Conservation (phyloP, 192 early-diverging fungal genomes). For the Glomus cerebriforme region DNA sequence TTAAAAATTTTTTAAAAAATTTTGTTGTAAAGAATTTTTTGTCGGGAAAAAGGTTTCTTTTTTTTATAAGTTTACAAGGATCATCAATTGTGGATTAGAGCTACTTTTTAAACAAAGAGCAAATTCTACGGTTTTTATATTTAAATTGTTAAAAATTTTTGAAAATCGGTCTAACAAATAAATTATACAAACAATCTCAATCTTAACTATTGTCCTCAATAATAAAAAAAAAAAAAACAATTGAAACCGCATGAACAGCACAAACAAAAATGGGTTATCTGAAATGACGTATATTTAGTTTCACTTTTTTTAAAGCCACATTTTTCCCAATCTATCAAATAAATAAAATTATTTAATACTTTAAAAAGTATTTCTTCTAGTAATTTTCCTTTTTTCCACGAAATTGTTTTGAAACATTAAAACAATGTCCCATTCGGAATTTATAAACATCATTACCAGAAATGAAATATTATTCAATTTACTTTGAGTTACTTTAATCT, state of each 20-base stretch:
- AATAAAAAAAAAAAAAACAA: not conserved
- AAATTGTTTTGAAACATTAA: not conserved
- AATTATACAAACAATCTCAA: not conserved
- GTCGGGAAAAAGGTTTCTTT: not conserved
- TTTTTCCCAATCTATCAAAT: not conserved
- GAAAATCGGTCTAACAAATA: not conserved
- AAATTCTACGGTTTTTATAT: not conserved
- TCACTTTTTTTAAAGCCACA: not conserved
- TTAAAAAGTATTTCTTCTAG: not conserved
- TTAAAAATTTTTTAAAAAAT: not conserved
- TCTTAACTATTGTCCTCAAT: not conserved
- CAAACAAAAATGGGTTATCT: not conserved
- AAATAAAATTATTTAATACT: not conserved
- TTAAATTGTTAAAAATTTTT: not conserved
- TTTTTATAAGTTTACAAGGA: not conserved
- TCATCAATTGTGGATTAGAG: conserved; percentile 15
- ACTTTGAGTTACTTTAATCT: too few species aligned
- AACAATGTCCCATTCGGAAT: too few species aligned
- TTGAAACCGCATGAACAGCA: not conserved
- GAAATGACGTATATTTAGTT: not conserved
- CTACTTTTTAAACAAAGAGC: not conserved
- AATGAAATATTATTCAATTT: too few species aligned
- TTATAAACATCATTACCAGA: too few species aligned
- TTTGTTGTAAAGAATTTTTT: not conserved
- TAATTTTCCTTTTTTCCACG: not conserved